phyloP scores from a whole-genome alignment of 1,284 basidiomycete species.

The Albatrellus sp. region DNA sequence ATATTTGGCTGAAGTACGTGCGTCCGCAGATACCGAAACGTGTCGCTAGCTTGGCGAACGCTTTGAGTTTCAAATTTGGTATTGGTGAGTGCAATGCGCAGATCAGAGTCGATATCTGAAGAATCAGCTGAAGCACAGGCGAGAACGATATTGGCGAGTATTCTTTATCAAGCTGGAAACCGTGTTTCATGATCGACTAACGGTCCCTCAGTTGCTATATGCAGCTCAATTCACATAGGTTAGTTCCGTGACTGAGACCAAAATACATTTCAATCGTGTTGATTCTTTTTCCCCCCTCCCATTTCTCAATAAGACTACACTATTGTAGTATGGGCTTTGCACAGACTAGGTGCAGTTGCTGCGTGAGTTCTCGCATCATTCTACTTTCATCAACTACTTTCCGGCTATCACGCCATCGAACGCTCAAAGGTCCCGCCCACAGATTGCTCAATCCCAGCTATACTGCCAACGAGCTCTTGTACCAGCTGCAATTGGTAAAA shows the following conservation, averaged over 20 bases:
- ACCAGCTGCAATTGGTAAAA: slow-evolving; percentile 2
- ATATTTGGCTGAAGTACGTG: neutral
- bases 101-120: neutral
- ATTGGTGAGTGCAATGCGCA: slow-evolving; percentile 17
- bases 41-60: slow-evolving; percentile 48
- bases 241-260: too few relatives aligned
- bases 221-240: slow-evolving; percentile 59
- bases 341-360: slow-evolving; percentile 58
- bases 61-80: slow-evolving; percentile 36
- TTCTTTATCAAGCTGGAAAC: slow-evolving; percentile 10
- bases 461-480: slow-evolving; percentile 6
- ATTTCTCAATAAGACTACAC: slow-evolving; percentile 46
- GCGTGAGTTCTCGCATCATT: slow-evolving; percentile 6
- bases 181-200: neutral
- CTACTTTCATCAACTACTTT: slow-evolving; percentile 28
- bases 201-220: slow-evolving; percentile 38
- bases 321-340: slow-evolving; percentile 59
- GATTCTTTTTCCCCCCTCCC: slow-evolving; percentile 1
- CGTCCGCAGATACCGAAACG: slow-evolving; percentile 29
- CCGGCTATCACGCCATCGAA: too few relatives aligned
- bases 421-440: slow-evolving; percentile 9
- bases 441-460: slow-evolving; percentile 58
- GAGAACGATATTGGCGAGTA: slow-evolving; percentile 34
- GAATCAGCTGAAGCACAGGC: slow-evolving; percentile 11
- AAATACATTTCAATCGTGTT: too few relatives aligned